Evolutionary conservation across 306 rosid genomes (phyloP), one percentile per base, ranked within the genome.

Genomic region (Prosopis cineraria): DNA sequence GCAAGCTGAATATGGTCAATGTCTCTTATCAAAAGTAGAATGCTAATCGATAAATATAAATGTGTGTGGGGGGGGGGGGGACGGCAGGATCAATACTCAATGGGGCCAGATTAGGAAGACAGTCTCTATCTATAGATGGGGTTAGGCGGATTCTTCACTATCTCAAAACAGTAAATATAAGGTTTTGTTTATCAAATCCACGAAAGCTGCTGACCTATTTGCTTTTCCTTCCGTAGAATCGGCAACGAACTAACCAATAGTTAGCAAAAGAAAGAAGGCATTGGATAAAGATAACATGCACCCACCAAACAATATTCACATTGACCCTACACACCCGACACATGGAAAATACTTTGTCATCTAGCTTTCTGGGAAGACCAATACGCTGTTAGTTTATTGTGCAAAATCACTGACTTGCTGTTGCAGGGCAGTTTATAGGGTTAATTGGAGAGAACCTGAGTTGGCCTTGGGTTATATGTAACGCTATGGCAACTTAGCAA

Each of bases 231-330:
- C 39, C 40, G 8, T 69, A 25, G 24, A 43, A 69, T 69, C 1
- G 24, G 16, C n/a, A 29, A 8, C 74, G 16, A 45, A 44, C 74
- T 44, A 17, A 9, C 58, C 58, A 29, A 45, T 29, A 16, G 40
- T 25, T 44, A 5, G 56, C 55, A 43, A 27, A 44, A 69, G 25
- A 25, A 69, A 20, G 25, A 69, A 13, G 30, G n/a, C 73, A 69
- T 69, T 14, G 73, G 56, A 43, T 69, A 44, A 69, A 39, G 73
- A 69, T 69, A 8, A 16, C 40, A 16, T 13, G 3, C 53, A 48
- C 73, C 37, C 22, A 68, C 72, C 13, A 68, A 68, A 67, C 73
- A n/a, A n/a, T n/a, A 41, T 31, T 24, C 40, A 29, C 39, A 27
- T 11, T 11, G 55, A 24, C 50, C 71, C 30, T 64, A 33, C 69